A percentile compares a stretch with the other conserved stretches of the same genome.
These are phyloP conservation scores for Canavalia ensiformis DNA, from an alignment of 306 rosid species.

Conservation along the genomic window DNA sequence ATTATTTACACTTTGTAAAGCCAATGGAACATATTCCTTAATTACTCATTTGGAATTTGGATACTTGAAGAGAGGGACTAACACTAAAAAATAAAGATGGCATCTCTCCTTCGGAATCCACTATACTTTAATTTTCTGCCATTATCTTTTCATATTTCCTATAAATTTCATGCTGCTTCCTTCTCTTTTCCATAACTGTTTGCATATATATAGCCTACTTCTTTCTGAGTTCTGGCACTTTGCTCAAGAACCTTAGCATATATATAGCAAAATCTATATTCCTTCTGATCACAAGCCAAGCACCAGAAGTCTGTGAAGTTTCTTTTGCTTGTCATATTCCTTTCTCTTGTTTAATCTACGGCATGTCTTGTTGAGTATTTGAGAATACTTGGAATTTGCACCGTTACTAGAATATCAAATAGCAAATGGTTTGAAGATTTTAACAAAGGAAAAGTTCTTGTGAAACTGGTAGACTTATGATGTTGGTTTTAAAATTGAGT, in stretches of 20 bases:
- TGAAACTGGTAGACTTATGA: not conserved
- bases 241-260: too few relatives aligned
- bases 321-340: conserved; percentile 33
- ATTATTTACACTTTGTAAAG: conserved; percentile 20
- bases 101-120: conserved; percentile 52
- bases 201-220: conserved; percentile 12
- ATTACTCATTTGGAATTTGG: not conserved
- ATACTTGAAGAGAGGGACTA: not conserved
- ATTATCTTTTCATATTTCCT: conserved; percentile 26
- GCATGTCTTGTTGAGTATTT: conserved; percentile 2
- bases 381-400: not conserved
- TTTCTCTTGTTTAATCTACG: conserved; percentile 26
- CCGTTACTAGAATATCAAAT: not conserved
- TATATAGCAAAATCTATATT: conserved; percentile 5
- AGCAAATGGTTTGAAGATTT: not conserved
- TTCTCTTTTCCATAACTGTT: conserved; percentile 29
- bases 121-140: conserved; percentile 30
- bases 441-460: not conserved
- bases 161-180: conserved; percentile 20
- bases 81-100: conserved; percentile 46
- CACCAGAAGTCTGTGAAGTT: conserved; percentile 29
- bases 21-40: conserved; percentile 49
- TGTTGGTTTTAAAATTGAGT: not conserved
- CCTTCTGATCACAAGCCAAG: conserved; percentile 11
- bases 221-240: not conserved